phyloP scores from a whole-genome alignment of 2,329 filamentous ascomycete genomes.

The Aspergillus melleus region DNA sequence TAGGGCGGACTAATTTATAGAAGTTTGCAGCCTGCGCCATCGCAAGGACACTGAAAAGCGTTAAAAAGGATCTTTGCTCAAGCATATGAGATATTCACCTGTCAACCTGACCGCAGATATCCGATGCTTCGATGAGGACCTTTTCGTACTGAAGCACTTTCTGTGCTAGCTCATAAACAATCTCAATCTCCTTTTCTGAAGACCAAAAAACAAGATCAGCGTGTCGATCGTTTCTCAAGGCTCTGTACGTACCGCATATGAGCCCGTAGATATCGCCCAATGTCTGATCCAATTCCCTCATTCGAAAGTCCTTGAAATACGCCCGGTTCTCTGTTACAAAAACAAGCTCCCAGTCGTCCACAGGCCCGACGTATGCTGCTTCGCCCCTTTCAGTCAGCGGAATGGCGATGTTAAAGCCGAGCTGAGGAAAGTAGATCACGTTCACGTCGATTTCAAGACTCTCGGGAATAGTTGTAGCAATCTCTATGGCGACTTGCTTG shows the following conservation, averaged over 20 bases:
- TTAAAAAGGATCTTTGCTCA: conserved; percentile 17
- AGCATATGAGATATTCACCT: conserved; percentile 37
- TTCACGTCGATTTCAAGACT: conserved; percentile 59
- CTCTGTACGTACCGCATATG: conserved; percentile 65
- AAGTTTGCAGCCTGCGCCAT: conserved; percentile 73
- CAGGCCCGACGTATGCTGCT: conserved; percentile 64
- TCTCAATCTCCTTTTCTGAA: conserved; percentile 81
- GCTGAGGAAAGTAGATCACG: conserved; percentile 86
- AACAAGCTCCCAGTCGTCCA: conserved; percentile 72
- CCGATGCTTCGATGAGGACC: conserved; percentile 67
- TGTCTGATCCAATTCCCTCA: conserved; percentile 75
- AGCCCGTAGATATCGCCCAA: conserved; percentile 82
- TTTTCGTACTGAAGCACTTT: conserved; percentile 68
- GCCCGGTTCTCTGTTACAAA: conserved; percentile 70
- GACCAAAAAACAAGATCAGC: background rate
- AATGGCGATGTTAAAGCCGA: conserved; percentile 84
- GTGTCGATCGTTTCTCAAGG: background rate
- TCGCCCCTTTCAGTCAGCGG: conserved; percentile 61
- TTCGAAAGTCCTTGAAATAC: conserved; percentile 84
- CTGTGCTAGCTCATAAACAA: conserved; percentile 74
- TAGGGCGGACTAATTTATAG: conserved; percentile 70
- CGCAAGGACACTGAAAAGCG: conserved; percentile 65
- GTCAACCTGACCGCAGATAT: conserved; percentile 83
- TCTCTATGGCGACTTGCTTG: conserved; percentile 63
- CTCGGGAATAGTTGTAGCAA: conserved; percentile 64